Conservation (phyloP, 208 protist genomes). For the Entamoeba invadens region DNA sequence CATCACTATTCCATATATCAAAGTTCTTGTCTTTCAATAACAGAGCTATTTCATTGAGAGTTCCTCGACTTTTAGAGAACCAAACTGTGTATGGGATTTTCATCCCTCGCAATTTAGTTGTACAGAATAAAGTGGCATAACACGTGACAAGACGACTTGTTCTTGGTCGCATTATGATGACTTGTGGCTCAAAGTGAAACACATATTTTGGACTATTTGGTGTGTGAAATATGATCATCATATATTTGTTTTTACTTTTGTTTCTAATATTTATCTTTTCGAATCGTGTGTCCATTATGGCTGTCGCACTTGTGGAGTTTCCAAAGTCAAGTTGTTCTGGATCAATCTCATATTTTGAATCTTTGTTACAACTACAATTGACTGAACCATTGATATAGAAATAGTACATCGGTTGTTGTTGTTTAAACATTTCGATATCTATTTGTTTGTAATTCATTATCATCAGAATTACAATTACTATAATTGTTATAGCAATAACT, state of each 20-base stretch:
- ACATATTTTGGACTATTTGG: too few relatives aligned
- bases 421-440: background rate
- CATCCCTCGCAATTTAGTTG: background rate
- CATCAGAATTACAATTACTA: background rate
- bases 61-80: background rate
- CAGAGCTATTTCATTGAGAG: too few relatives aligned
- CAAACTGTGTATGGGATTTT: too few relatives aligned
- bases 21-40: background rate
- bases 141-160: background rate
- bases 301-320: too few relatives aligned
- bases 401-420: background rate
- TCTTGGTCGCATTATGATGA: background rate
- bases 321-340: too few relatives aligned
- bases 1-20: background rate
- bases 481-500: background rate
- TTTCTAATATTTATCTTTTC: background rate
- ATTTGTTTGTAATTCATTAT: background rate
- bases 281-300: background rate
- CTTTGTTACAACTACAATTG: background rate
- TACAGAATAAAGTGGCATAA: background rate
- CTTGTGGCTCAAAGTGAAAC: background rate
- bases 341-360: background rate
- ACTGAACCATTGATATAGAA: background rate
- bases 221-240: too few relatives aligned
- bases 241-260: too few relatives aligned